Evolutionary conservation across 2,329 filamentous ascomycete species (phyloP).

Genomic region (Cryphonectria parasitica): DNA sequence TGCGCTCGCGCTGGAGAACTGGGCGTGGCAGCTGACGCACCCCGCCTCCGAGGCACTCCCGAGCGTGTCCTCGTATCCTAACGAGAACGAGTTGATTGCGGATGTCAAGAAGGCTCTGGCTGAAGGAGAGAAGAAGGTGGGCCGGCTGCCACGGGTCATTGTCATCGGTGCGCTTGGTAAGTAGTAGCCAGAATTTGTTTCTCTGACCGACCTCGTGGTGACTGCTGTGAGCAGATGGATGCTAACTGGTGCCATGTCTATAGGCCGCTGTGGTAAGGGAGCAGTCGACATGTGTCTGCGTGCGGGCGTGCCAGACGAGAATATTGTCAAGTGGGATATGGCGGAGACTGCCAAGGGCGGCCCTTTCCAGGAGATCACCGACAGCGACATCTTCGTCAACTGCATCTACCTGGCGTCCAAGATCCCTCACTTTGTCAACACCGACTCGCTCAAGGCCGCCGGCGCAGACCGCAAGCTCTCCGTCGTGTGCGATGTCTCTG

Average conservation of each 20-base stretch:
- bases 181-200: background rate
- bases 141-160: slow-evolving; percentile 72
- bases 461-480: slow-evolving; percentile 67
- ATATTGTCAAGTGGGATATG: slow-evolving; percentile 75
- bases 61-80: slow-evolving; percentile 69
- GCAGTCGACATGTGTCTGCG: slow-evolving; percentile 79
- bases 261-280: slow-evolving; percentile 83
- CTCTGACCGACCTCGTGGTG: too few relatives aligned
- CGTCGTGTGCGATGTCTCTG: slow-evolving; percentile 80
- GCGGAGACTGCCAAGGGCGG: slow-evolving; percentile 76
- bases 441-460: slow-evolving; percentile 67
- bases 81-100: slow-evolving; percentile 72
- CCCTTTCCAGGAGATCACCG: slow-evolving; percentile 77
- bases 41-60: slow-evolving; percentile 63
- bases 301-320: slow-evolving; percentile 70
- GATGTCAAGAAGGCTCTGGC: slow-evolving; percentile 75
- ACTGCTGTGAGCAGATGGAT: background rate
- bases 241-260: slow-evolving; percentile 37
- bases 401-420: slow-evolving; percentile 83
- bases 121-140: slow-evolving; percentile 65
- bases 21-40: slow-evolving; percentile 80
- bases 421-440: slow-evolving; percentile 81
- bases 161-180: slow-evolving; percentile 69
- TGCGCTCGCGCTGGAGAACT: slow-evolving; percentile 76
- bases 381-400: slow-evolving; percentile 80